Evolutionary conservation across 2,329 filamentous ascomycete species (phyloP), one percentile per base, ranked within the genome.

Genomic region (Fusarium sp.): DNA sequence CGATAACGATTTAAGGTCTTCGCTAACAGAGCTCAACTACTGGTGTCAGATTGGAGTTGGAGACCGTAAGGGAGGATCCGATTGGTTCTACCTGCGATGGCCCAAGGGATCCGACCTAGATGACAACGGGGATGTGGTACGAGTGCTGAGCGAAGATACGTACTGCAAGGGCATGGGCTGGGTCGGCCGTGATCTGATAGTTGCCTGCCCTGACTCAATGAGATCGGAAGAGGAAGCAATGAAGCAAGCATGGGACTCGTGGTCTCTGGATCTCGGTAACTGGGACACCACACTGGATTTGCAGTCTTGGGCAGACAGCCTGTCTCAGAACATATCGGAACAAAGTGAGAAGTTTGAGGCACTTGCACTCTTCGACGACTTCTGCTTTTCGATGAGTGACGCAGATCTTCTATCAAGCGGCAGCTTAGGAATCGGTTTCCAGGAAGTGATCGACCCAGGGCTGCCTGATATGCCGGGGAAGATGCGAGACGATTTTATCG

Each of bases 11-110:
- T 81, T 99, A 14, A 89, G 96, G 55, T 93, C 90, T 22, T 90
- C 91, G 3, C 88, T 99, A 48, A 89, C 86, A 56, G 94, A 98
- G 64, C 85, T 99, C 27, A 90, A 97, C 76, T 96, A 96, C 76
- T 99, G 95, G 95, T 99, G 96, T 76, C 96, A 99, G 77, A 94
- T 98, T 79, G 93, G 91, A 0, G 88, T 99, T 11, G 96, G 96
- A 7, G 96, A 97, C 75, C 84, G 88, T n/a, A 92, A 92, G 71
- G 92, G 92, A 20, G 95, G 96, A 0, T 86, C 97, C 44, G 92
- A 95, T 72, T 99, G 96, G 95, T 92, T 97, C 72, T 89, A 91
- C 71, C 88, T 90, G 47, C 86, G 90, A 57, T 95, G 90, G 88
- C 92, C 92, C 10, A 86, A 85, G 44, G 92, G 92, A 0, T 84